These are phyloP conservation scores for Podila epicladia DNA, from an alignment of 192 early-diverging fungal genomes.

Conservation along the genomic window DNA sequence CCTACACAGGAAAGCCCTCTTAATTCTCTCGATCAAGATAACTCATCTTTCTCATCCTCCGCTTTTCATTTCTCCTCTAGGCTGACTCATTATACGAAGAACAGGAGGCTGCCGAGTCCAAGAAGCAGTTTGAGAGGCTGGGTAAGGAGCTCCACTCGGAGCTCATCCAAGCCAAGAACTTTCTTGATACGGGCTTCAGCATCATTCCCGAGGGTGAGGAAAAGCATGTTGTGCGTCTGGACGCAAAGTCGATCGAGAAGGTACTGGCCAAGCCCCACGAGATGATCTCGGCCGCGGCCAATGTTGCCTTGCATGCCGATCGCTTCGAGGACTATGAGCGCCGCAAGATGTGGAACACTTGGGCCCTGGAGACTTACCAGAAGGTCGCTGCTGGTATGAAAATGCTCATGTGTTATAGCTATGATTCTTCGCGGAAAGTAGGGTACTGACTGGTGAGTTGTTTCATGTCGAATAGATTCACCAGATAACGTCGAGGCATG, in stretches of 20 bases:
- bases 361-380: conserved; percentile 39
- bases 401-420: neutral
- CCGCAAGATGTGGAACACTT: conserved; percentile 43
- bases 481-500: conserved; percentile 42
- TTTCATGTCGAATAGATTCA: conserved; percentile 11
- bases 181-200: conserved; percentile 27
- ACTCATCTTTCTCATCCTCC: no score
- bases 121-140: conserved; percentile 35
- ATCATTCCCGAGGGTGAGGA: conserved; percentile 36
- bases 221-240: conserved; percentile 36
- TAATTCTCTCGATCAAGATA: no score
- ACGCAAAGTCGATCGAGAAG: conserved; percentile 45
- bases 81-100: conserved; percentile 42
- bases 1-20: no score
- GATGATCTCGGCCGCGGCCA: conserved; percentile 37
- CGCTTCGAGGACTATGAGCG: conserved; percentile 45
- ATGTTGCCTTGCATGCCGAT: conserved; percentile 44
- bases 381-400: conserved; percentile 25
- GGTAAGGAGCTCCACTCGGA: conserved; percentile 37
- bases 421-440: no score
- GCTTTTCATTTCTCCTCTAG: neutral
- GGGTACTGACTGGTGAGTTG: no score
- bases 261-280: conserved; percentile 33
- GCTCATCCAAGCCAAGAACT: conserved; percentile 24
- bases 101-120: conserved; percentile 38